A percentile compares a stretch with the other conserved stretches of the same genome.
phyloP scores from a whole-genome alignment of 2,329 filamentous ascomycete species.

The Fusarium nygamai region DNA sequence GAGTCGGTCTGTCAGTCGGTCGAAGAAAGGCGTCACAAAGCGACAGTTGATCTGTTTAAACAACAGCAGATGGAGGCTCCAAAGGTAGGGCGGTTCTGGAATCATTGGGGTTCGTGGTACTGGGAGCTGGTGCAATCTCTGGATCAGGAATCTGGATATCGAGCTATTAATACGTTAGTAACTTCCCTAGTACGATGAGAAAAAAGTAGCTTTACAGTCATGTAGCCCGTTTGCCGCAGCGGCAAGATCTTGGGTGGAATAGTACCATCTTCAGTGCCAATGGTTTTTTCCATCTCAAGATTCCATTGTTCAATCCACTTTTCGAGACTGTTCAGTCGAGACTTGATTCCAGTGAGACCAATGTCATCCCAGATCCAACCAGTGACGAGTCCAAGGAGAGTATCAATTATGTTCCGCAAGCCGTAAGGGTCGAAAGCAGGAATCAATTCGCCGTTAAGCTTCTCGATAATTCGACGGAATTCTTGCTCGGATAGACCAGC shows the following conservation, averaged over 20 bases:
- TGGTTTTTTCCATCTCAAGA: conserved; percentile 68
- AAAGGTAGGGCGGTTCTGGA: conserved; percentile 49
- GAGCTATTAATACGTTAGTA: conserved; percentile 59
- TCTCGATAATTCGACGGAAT: conserved; percentile 83
- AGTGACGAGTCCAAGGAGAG: conserved; percentile 80
- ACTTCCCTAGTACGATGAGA: not conserved
- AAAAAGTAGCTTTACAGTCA: conserved; percentile 69
- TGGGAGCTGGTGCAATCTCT: conserved; percentile 68
- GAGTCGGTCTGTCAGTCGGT: conserved; percentile 9
- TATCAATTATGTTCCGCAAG: conserved; percentile 81
- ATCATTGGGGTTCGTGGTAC: conserved; percentile 52
- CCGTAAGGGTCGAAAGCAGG: conserved; percentile 84
- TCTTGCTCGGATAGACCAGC: conserved; percentile 83
- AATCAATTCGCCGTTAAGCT: conserved; percentile 80
- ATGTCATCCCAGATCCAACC: conserved; percentile 96
- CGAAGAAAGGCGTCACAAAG: conserved; percentile 12
- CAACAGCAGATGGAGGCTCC: conserved; percentile 44
- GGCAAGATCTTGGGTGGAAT: conserved; percentile 77
- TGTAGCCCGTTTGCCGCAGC: conserved; percentile 84
- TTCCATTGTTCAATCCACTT: conserved; percentile 91
- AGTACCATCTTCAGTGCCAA: conserved; percentile 60
- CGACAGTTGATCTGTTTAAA: conserved; percentile 19
- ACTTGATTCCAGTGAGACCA: conserved; percentile 80
- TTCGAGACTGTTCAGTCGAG: conserved; percentile 75
- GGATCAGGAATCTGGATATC: conserved; percentile 86